A percentile compares a stretch with the other conserved stretches of the same genome.
These are phyloP conservation scores for Hordeum marinum DNA, from an alignment of 176 grass and related monocot genomes.

Conservation along the genomic window DNA sequence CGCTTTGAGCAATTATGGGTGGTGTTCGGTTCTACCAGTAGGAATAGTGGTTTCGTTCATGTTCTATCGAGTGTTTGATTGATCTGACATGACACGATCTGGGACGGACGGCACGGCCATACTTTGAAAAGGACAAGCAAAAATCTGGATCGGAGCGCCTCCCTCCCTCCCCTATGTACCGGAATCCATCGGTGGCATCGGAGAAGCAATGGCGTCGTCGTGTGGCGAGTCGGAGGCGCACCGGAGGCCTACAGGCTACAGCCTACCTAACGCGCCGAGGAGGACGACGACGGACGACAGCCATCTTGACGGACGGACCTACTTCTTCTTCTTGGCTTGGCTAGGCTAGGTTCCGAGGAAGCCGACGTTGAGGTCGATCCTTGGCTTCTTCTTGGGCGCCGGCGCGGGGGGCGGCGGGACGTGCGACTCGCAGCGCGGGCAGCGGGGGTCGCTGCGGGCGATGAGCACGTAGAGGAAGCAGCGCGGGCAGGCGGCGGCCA, in stretches of 20 bases:
- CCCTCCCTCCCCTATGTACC: conserved; percentile 1
- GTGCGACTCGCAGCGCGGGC: conserved; percentile 73
- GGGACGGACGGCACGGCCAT: background rate
- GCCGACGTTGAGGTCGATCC: conserved; percentile 68
- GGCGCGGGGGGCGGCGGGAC: conserved; percentile 40
- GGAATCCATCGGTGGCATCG: background rate
- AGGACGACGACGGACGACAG: background rate
- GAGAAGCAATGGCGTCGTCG: background rate
- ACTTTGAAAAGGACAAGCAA: background rate
- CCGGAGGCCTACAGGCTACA: background rate
- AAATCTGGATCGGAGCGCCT: background rate
- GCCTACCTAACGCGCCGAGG: background rate
- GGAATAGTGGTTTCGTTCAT: background rate
- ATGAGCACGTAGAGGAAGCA: conserved; percentile 97
- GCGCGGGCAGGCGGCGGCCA: conserved; percentile 78
- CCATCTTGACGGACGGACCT: background rate
- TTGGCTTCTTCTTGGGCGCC: conserved; percentile 49
- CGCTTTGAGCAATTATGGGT: background rate
- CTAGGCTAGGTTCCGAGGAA: conserved; percentile 34
- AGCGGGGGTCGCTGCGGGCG: conserved; percentile 67
- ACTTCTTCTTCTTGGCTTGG: background rate
- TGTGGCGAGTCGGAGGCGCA: background rate
- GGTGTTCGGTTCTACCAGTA: background rate
- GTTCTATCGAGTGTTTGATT: conserved; percentile 19
- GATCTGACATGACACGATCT: conserved; percentile 8